phyloP scores from a whole-genome alignment of 2,329 filamentous ascomycete genomes.

The Juglanconis juglandina region DNA sequence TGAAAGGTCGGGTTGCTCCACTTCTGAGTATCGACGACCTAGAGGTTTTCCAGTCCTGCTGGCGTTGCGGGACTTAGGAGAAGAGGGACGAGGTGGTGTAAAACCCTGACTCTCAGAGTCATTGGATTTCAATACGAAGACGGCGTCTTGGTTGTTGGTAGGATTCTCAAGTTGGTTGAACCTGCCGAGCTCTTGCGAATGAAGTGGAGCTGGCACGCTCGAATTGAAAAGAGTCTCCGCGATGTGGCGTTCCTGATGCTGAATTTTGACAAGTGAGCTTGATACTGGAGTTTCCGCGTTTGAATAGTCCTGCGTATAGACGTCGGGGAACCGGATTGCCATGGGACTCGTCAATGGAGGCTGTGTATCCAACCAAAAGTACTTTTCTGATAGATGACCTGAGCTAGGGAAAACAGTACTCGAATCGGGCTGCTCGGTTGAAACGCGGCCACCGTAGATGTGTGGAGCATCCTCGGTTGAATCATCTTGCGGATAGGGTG shows the following conservation, averaged over 20 bases:
- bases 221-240: too few relatives aligned
- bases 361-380: neutral
- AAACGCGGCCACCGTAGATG: slow-evolving; percentile 22
- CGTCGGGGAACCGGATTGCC: neutral
- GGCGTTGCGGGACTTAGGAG: slow-evolving; percentile 13
- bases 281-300: neutral
- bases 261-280: neutral
- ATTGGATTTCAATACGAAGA: neutral
- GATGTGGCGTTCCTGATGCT: neutral
- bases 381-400: neutral
- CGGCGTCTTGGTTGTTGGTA: neutral
- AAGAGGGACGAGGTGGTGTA: slow-evolving; percentile 4
- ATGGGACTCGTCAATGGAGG: neutral
- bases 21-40: neutral
- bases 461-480: slow-evolving; percentile 15
- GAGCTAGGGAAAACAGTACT: neutral
- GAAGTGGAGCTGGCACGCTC: too few relatives aligned
- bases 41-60: slow-evolving; percentile 1
- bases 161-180: too few relatives aligned
- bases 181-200: too few relatives aligned
- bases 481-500: slow-evolving; percentile 27
- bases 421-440: neutral
- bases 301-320: neutral
- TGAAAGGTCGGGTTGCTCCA: neutral
- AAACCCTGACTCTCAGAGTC: neutral